These are phyloP conservation scores for Paratinospora sagittata DNA, from an alignment of 164 flowering plant genomes.

Conservation along the genomic window DNA sequence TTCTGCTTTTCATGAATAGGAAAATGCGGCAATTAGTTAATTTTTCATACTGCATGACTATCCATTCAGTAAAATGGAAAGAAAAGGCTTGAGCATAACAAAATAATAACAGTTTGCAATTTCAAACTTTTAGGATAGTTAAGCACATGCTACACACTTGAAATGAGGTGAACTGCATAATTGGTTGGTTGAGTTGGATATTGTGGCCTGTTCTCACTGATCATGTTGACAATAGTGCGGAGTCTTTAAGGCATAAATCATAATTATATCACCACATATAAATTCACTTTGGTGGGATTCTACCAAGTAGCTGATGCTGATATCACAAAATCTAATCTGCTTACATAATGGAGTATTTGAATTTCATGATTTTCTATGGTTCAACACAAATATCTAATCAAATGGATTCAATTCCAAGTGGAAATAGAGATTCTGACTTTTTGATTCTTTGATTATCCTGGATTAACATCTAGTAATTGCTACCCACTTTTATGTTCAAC, in stretches of 20 bases:
- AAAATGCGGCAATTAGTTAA: neutral
- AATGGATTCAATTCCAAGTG: too few species aligned
- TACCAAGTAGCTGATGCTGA: neutral
- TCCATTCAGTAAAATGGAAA: too few species aligned
- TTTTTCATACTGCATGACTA: neutral
- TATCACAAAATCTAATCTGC: neutral
- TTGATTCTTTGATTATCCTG: too few species aligned
- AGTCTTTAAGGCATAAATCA: neutral
- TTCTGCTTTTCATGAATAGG: conserved; percentile 31
- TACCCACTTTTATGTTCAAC: too few species aligned
- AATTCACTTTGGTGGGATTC: neutral
- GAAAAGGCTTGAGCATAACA: neutral
- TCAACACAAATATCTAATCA: too few species aligned
- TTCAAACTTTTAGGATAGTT: neutral
- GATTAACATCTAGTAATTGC: neutral
- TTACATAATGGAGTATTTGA: neutral
- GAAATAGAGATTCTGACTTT: too few species aligned
- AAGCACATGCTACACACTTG: neutral
- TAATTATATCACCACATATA: neutral
- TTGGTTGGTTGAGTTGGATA: neutral
- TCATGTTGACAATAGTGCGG: neutral
- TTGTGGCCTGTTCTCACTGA: neutral
- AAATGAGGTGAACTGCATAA: neutral
- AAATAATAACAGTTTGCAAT: neutral
- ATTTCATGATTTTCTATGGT: too few species aligned